Percentiles rank a stretch among this genome's conserved stretches.
Evolutionary conservation across 164 flowering plant genomes (phyloP).

Genomic region (Platanus orientalis): DNA sequence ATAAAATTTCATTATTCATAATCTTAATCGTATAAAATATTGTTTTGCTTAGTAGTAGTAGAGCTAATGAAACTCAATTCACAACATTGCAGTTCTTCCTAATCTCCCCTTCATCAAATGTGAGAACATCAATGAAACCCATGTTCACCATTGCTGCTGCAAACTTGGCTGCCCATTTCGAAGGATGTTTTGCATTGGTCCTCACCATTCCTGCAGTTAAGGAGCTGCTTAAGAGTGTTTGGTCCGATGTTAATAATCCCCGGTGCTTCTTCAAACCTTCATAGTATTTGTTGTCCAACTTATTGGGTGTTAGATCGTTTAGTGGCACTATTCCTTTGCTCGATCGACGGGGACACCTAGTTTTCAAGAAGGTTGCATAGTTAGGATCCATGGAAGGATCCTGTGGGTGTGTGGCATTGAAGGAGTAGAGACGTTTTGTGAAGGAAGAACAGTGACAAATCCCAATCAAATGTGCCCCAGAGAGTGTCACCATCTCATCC

Average conservation of each 20-base stretch:
- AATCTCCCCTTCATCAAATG: conserved; percentile 29
- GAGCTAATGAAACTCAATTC: no score
- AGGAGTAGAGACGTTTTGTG: conserved; percentile 19
- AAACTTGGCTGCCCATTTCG: conserved; percentile 20
- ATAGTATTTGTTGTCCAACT: conserved; percentile 31
- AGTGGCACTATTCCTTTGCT: no score
- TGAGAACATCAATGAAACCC: conserved; percentile 34
- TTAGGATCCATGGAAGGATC: conserved; percentile 29
- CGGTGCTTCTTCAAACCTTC: neutral
- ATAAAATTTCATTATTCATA: no score
- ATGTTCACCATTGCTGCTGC: conserved; percentile 33
- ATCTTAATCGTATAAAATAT: no score
- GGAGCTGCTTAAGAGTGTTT: conserved; percentile 16
- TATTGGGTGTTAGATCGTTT: conserved; percentile 19
- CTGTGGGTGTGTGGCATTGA: conserved; percentile 17
- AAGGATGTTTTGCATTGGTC: conserved; percentile 18
- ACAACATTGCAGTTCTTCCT: conserved; percentile 25
- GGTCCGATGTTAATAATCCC: conserved; percentile 31
- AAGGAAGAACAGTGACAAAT: conserved; percentile 18
- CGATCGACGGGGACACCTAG: conserved; percentile 22
- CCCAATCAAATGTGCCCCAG: conserved; percentile 20
- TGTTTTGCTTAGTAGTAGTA: no score
- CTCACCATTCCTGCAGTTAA: conserved; percentile 14
- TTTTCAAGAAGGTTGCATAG: conserved; percentile 21
- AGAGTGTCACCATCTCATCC: conserved; percentile 21